A percentile compares a stretch with the other conserved stretches of the same genome.
Conservation (phyloP, 371 early-diverging fungal species). For the Cladochytrium tenue region DNA sequence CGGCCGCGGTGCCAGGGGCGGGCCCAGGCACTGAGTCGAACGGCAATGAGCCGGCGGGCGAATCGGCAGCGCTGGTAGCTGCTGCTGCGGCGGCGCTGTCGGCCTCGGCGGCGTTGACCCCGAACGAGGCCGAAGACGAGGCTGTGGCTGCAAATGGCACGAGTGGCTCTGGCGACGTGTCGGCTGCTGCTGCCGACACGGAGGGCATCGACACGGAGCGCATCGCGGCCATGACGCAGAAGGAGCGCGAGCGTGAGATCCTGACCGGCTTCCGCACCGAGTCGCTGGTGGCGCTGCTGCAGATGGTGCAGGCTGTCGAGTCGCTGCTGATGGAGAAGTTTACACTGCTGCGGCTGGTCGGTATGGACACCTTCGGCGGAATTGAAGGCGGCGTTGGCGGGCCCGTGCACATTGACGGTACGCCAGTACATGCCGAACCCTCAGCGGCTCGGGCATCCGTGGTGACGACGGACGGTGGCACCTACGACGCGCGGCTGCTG, state of each 20-base stretch:
- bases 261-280: not conserved
- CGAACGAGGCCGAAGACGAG: not conserved
- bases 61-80: too few species aligned
- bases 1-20: too few species aligned
- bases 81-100: too few species aligned
- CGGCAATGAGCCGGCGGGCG: too few species aligned
- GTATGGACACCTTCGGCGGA: not conserved
- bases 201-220: not conserved
- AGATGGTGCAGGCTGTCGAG: constrained; percentile 9
- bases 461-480: not conserved
- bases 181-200: not conserved
- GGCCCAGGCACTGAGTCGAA: too few species aligned
- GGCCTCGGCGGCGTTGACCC: too few species aligned
- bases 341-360: not conserved
- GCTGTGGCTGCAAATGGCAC: not conserved
- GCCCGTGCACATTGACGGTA: not conserved
- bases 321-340: constrained; percentile 10
- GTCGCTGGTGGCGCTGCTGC: constrained; percentile 5
- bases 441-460: too few species aligned
- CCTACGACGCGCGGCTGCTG: constrained; percentile 4
- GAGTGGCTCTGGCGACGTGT: not conserved
- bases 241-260: constrained; percentile 6
- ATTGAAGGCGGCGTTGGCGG: not conserved
- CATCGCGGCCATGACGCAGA: not conserved
- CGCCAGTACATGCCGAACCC: too few species aligned